Evolutionary conservation across 2,329 filamentous ascomycete genomes (phyloP).

Genomic region (Pseudogymnoascus sp.): DNA sequence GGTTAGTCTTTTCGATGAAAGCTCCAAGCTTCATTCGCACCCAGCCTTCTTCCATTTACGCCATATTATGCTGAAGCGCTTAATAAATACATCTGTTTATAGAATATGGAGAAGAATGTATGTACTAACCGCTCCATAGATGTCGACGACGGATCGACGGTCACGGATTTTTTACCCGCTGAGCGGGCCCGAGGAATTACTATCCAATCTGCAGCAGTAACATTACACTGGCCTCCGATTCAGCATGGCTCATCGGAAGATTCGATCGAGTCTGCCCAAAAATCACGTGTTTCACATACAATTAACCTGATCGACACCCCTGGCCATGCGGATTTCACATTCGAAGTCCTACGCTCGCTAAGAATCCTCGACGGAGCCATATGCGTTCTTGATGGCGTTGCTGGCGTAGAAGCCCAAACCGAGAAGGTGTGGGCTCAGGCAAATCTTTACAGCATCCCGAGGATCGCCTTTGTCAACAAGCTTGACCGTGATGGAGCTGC

Average conservation of each 20-base stretch:
- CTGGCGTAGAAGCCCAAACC: conserved; percentile 92
- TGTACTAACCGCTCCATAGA: conserved; percentile 38
- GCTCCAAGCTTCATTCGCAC: neutral
- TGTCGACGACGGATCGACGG: conserved; percentile 92
- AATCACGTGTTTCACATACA: conserved; percentile 50
- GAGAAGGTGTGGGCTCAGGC: conserved; percentile 94
- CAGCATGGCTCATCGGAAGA: conserved; percentile 13
- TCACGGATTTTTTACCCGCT: conserved; percentile 91
- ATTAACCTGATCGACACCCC: conserved; percentile 95
- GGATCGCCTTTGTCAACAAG: conserved; percentile 77
- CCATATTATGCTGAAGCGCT: neutral
- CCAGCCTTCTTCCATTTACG: neutral
- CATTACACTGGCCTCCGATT: conserved; percentile 78
- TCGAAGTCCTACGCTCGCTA: conserved; percentile 86
- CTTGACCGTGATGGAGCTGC: conserved; percentile 72
- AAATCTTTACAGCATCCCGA: conserved; percentile 73
- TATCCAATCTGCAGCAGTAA: conserved; percentile 94
- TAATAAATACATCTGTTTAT: conserved; percentile 6
- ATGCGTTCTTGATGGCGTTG: conserved; percentile 87
- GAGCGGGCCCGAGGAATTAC: conserved; percentile 91
- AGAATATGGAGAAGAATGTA: neutral
- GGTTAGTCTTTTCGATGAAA: conserved; percentile 30
- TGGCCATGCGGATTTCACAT: conserved; percentile 94
- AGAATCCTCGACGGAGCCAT: conserved; percentile 82
- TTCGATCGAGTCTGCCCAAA: conserved; percentile 15